Evolutionary conservation across 2,329 filamentous ascomycete genomes (phyloP).

Genomic region (Fusarium continuum): DNA sequence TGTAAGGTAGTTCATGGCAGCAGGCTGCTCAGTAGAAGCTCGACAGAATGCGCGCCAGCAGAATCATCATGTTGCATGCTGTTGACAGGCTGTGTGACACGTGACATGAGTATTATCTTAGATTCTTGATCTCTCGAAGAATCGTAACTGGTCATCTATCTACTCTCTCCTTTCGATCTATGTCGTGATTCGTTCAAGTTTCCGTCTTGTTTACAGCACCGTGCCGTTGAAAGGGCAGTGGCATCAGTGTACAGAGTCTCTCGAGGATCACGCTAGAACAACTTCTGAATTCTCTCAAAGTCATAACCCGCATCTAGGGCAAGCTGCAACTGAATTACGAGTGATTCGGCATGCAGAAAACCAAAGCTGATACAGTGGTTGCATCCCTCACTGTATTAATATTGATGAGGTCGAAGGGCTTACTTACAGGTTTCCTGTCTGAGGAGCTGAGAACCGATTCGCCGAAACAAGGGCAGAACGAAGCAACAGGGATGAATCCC

Average conservation of each 20-base stretch:
- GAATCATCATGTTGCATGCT: too few relatives aligned
- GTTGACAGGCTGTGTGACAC: too few relatives aligned
- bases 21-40: too few relatives aligned
- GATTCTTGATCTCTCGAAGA: too few relatives aligned
- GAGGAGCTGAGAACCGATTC: neutral
- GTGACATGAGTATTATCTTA: too few relatives aligned
- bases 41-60: too few relatives aligned
- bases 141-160: neutral
- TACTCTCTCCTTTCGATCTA: neutral
- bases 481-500: slow-evolving; percentile 45
- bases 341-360: slow-evolving; percentile 45
- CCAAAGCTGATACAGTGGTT: slow-evolving; percentile 44
- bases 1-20: too few relatives aligned
- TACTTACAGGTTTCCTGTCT: neutral
- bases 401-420: too few relatives aligned
- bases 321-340: slow-evolving; percentile 47
- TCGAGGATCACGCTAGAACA: slow-evolving; percentile 42
- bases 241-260: neutral
- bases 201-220: neutral
- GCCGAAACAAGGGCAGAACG: slow-evolving; percentile 37
- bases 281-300: slow-evolving; percentile 42
- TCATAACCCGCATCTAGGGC: slow-evolving; percentile 43
- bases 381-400: too few relatives aligned
- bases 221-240: neutral
- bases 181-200: neutral